These are phyloP conservation scores for Potentilla sterilis DNA, from an alignment of 306 rosid species.

Conservation along the genomic window DNA sequence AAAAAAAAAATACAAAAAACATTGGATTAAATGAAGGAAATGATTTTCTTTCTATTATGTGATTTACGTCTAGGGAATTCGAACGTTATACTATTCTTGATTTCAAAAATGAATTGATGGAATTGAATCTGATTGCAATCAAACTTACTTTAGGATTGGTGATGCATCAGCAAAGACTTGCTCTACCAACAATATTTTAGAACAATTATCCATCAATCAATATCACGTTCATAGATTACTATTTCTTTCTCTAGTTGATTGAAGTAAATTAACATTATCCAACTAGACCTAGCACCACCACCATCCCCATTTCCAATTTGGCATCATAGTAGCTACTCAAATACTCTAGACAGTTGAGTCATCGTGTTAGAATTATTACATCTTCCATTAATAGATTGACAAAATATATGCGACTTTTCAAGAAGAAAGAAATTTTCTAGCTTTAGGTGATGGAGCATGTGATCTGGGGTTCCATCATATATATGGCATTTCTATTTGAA, in stretches of 20 bases:
- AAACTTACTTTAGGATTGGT: neutral
- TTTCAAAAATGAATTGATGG: neutral
- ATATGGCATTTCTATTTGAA: neutral
- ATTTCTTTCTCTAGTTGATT: neutral
- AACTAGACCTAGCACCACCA: constrained; percentile 1
- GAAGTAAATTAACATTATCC: neutral
- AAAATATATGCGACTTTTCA: neutral
- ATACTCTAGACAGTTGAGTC: neutral
- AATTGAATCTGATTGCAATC: neutral
- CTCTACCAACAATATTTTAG: neutral
- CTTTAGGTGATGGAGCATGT: neutral
- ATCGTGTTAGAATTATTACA: neutral
- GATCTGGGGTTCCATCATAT: neutral
- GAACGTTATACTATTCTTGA: neutral
- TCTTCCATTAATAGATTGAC: neutral
- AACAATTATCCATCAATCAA: constrained; percentile 9
- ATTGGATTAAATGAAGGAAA: too few species aligned
- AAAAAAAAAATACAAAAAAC: too few species aligned
- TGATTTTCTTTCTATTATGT: too few species aligned
- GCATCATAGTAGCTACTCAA: neutral
- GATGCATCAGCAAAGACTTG: neutral
- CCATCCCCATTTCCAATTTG: neutral
- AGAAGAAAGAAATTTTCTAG: neutral
- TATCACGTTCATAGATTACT: constrained; percentile 4
- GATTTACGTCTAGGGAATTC: neutral